These are phyloP conservation scores for Beauveria medogensis DNA, from an alignment of 2,329 filamentous ascomycete genomes.

Conservation along the genomic window DNA sequence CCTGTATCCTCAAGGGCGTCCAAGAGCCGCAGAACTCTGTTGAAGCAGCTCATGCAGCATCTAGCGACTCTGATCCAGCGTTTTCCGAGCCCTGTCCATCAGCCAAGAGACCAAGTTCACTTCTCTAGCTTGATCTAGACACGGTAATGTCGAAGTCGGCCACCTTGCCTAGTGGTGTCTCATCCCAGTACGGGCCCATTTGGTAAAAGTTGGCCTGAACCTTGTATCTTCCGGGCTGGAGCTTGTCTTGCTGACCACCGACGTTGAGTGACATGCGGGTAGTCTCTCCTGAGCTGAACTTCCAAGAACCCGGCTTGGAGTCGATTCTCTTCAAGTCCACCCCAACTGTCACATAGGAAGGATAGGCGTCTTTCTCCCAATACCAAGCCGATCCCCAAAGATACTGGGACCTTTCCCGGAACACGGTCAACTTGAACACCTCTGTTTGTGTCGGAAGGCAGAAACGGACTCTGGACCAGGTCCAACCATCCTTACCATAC, in stretches of 20 bases:
- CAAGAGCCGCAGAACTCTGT: neutral
- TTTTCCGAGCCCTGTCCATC: neutral
- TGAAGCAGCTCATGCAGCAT: neutral
- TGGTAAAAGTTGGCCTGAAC: neutral
- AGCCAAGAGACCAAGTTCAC: neutral
- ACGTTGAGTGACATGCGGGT: neutral
- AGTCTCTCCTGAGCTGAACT: neutral
- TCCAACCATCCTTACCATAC: neutral
- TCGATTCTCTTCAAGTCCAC: neutral
- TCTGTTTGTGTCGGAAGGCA: neutral
- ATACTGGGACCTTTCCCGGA: neutral
- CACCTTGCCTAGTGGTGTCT: neutral
- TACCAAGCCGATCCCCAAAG: neutral
- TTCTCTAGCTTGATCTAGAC: neutral
- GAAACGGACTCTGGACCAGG: neutral
- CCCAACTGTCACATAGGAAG: neutral
- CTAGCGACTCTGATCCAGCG: neutral
- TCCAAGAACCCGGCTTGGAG: neutral
- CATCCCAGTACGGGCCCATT: neutral
- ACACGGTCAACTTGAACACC: neutral
- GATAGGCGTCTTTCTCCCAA: neutral
- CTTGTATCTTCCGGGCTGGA: neutral
- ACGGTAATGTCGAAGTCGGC: neutral
- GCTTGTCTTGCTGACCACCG: neutral
- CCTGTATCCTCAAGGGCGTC: neutral